These are phyloP conservation scores for Solanum virginianum DNA, from an alignment of 257 asterid species.

Conservation along the genomic window DNA sequence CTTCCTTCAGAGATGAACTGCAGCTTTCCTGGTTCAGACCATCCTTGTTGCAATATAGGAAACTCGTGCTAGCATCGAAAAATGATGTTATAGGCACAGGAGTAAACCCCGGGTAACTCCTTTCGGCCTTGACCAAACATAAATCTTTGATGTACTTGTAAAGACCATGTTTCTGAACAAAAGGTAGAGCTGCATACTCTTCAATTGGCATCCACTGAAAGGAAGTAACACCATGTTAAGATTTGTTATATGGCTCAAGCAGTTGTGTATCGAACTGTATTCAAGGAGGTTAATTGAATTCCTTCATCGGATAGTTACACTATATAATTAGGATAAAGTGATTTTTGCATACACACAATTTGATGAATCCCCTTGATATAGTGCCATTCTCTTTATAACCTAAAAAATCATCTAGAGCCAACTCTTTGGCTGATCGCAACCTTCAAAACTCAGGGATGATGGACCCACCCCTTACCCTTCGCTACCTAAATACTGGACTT, in stretches of 20 bases:
- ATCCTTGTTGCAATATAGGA: slow-evolving; percentile 35
- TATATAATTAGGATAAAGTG: not conserved
- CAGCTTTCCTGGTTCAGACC: slow-evolving; percentile 14
- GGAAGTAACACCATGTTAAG: not conserved
- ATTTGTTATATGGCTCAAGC: not conserved
- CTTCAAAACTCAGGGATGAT: not conserved
- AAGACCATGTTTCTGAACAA: slow-evolving; percentile 21
- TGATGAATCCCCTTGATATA: not conserved
- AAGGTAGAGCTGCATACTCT: slow-evolving; percentile 44
- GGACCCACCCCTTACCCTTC: not conserved
- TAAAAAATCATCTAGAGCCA: not conserved
- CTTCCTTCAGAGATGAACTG: not conserved
- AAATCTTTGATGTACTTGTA: slow-evolving; percentile 40
- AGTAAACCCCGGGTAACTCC: slow-evolving; percentile 34
- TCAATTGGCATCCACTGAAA: slow-evolving; percentile 66
- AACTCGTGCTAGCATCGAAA: slow-evolving; percentile 27
- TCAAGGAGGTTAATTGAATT: not conserved
- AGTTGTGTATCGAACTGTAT: not conserved
- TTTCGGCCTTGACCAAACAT: slow-evolving; percentile 39
- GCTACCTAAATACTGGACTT: not conserved
- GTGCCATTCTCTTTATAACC: not conserved
- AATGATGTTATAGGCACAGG: slow-evolving; percentile 32
- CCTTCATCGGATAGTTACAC: not conserved
- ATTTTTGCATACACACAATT: not conserved
- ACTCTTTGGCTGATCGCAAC: not conserved